These are phyloP conservation scores for Fusarium austroafricanum DNA, from an alignment of 2,329 filamentous ascomycete species.

Conservation along the genomic window DNA sequence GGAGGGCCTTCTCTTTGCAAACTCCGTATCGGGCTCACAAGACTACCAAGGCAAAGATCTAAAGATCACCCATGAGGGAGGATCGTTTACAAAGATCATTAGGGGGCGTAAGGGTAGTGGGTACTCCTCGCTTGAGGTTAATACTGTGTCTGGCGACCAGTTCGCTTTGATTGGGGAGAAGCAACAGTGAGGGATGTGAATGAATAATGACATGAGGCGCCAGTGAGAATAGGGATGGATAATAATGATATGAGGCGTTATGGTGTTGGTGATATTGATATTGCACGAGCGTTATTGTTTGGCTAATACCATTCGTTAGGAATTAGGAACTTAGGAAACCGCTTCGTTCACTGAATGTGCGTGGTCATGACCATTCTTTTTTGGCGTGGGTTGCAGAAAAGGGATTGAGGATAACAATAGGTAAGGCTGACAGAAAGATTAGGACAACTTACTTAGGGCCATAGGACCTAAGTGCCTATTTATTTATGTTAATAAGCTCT, in stretches of 20 bases:
- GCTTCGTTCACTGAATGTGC: constrained; percentile 18
- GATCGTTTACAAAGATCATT: constrained; percentile 47
- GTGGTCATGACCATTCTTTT: too few relatives aligned
- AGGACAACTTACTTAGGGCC: too few relatives aligned
- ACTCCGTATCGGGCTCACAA: constrained; percentile 56
- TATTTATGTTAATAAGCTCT: too few relatives aligned
- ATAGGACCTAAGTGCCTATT: too few relatives aligned
- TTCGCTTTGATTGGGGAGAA: constrained; percentile 45
- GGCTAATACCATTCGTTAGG: constrained; percentile 25
- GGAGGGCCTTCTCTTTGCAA: constrained; percentile 59
- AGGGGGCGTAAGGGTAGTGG: constrained; percentile 57
- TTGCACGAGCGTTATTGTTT: neutral
- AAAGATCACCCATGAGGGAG: constrained; percentile 50
- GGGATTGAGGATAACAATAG: too few relatives aligned
- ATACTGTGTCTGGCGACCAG: constrained; percentile 49
- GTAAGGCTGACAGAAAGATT: too few relatives aligned
- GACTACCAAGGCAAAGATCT: constrained; percentile 58
- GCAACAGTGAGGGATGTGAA: neutral
- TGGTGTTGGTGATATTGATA: constrained; percentile 10
- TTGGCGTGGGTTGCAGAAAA: too few relatives aligned
- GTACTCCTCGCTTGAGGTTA: constrained; percentile 49
- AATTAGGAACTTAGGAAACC: constrained; percentile 14
- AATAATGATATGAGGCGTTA: constrained; percentile 10
- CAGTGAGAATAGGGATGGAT: neutral
- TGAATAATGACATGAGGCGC: neutral